Conservation (phyloP, 345 rosid genomes). For the Brassica cretica region DNA sequence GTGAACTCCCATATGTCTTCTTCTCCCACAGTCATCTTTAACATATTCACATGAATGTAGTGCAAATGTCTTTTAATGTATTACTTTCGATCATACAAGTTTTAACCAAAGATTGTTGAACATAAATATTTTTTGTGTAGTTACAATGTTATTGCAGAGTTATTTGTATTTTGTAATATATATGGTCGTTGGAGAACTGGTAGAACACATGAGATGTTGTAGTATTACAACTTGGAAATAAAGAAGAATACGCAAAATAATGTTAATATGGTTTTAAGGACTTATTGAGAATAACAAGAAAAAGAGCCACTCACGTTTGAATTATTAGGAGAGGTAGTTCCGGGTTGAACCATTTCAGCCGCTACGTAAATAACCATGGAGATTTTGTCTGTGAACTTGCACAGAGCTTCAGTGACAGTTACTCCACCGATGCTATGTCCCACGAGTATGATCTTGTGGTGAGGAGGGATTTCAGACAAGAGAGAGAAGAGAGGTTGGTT, state of each 20-base stretch:
- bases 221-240: too few relatives aligned
- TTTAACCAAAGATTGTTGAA: too few relatives aligned
- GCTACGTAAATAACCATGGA: slow-evolving; percentile 46
- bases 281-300: too few relatives aligned
- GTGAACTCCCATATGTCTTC: slow-evolving; percentile 19
- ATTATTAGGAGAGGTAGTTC: slow-evolving; percentile 15
- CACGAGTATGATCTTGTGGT: slow-evolving; percentile 35
- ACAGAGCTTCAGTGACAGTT: slow-evolving; percentile 44
- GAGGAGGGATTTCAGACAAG: slow-evolving; percentile 25
- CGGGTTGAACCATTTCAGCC: slow-evolving; percentile 45
- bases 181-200: too few relatives aligned
- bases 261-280: too few relatives aligned
- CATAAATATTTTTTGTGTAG: too few relatives aligned
- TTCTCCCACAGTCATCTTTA: neutral
- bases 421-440: slow-evolving; percentile 54
- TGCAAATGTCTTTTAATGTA: too few relatives aligned
- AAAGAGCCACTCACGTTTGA: slow-evolving; percentile 11
- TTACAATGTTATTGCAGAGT: too few relatives aligned
- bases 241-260: too few relatives aligned
- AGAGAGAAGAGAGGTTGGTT: slow-evolving; percentile 36
- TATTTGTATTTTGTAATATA: too few relatives aligned
- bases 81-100: too few relatives aligned
- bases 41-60: neutral
- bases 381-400: slow-evolving; percentile 41
- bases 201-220: too few relatives aligned